Conservation (phyloP, 345 rosid genomes). For the Viola odorata region DNA sequence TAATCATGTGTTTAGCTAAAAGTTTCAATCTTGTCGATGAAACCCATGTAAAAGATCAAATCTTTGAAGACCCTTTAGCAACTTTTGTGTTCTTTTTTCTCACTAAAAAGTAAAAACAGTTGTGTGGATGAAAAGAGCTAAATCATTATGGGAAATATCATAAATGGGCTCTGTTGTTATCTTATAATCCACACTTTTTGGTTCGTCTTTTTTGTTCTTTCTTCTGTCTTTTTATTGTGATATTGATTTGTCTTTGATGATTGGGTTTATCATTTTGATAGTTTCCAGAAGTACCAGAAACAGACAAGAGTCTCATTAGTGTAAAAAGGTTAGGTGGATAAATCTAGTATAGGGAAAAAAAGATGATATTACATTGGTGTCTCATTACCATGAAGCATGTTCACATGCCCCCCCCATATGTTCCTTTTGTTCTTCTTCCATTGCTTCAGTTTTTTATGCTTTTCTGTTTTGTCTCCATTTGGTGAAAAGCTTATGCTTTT, state of each 20-base stretch:
- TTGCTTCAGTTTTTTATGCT: constrained; percentile 10
- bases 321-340: constrained; percentile 19
- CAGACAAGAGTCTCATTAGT: constrained; percentile 25
- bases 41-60: neutral
- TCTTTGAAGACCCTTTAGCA: neutral
- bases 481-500: constrained; percentile 14
- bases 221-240: constrained; percentile 6
- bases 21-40: too few species aligned
- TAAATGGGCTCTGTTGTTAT: constrained; percentile 14
- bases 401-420: constrained; percentile 26
- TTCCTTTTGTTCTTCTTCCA: constrained; percentile 18
- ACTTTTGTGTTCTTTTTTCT: neutral
- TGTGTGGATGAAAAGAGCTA: constrained; percentile 13
- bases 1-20: too few species aligned
- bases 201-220: neutral
- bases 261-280: constrained; percentile 24
- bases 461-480: constrained; percentile 28
- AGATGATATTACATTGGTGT: constrained; percentile 1
- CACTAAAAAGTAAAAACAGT: constrained; percentile 16
- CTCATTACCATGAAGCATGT: constrained; percentile 17
- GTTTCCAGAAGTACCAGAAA: constrained; percentile 36
- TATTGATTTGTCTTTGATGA: constrained; percentile 12
- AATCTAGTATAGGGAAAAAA: neutral
- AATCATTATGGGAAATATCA: constrained; percentile 29
- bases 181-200: constrained; percentile 12